A percentile compares a stretch with the other conserved stretches of the same genome.
Conservation (phyloP, 495 filamentous ascomycete genomes). For the Hyaloscypha finlandica region DNA sequence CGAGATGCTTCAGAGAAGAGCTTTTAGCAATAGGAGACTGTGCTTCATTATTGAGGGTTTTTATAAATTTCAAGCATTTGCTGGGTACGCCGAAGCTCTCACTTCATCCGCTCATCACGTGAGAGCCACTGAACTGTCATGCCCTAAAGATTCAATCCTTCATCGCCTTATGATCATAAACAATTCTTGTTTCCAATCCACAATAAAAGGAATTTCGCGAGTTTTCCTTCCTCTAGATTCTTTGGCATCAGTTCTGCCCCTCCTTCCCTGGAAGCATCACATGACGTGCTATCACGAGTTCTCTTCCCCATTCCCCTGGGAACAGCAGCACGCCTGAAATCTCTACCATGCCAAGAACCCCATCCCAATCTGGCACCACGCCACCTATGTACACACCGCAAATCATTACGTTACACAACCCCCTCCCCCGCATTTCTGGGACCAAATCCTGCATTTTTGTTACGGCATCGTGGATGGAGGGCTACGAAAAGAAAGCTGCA, state of each 20-base stretch:
- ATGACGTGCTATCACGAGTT: neutral
- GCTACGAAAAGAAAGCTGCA: neutral
- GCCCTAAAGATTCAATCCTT: no score
- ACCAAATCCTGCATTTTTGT: conserved; percentile 1
- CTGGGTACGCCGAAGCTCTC: no score
- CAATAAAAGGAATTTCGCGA: neutral
- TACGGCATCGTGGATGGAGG: conserved; percentile 4
- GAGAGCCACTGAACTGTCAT: no score
- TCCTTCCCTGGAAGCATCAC: neutral
- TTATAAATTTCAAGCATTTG: no score
- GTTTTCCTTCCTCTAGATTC: neutral
- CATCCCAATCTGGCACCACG: neutral
- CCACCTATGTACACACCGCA: neutral
- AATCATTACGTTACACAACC: conserved; percentile 6
- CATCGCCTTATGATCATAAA: no score
- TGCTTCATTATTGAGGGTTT: no score
- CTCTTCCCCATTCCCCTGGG: neutral
- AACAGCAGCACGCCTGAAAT: no score
- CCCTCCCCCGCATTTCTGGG: neutral
- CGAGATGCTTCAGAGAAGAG: no score
- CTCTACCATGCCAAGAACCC: neutral
- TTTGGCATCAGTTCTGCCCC: neutral
- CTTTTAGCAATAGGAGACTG: no score
- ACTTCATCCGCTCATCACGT: no score
- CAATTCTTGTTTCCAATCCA: no score